Conservation (phyloP, 1,139 yeast genomes). For the Torulaspora pretoriensis region DNA sequence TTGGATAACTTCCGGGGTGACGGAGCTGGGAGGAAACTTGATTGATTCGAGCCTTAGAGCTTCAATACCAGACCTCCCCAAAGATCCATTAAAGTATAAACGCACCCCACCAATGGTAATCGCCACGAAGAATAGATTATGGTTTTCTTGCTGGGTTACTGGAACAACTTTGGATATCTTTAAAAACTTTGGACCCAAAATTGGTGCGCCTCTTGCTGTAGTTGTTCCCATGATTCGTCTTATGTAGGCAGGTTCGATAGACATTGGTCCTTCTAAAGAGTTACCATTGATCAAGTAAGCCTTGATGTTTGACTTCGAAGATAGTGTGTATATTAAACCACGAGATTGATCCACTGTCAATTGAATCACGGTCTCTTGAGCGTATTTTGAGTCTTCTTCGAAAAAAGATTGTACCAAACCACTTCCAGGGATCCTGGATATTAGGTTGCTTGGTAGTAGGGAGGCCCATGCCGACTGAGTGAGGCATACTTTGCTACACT, state of each 20-base stretch:
- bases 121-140: conserved; percentile 72
- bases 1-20: conserved; percentile 51
- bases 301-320: conserved; percentile 77
- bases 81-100: conserved; percentile 57
- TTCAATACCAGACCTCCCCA: conserved; percentile 38
- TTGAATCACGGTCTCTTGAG: conserved; percentile 58
- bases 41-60: conserved; percentile 50
- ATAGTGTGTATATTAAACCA: conserved; percentile 72
- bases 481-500: conserved; percentile 75
- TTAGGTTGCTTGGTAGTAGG: conserved; percentile 46
- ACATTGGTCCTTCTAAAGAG: conserved; percentile 39
- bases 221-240: conserved; percentile 59
- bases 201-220: conserved; percentile 41
- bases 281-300: conserved; percentile 56
- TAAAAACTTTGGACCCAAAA: conserved; percentile 37
- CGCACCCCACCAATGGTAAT: conserved; percentile 85
- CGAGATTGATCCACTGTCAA: conserved; percentile 73
- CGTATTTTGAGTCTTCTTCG: conserved; percentile 31
- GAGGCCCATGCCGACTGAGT: conserved; percentile 64
- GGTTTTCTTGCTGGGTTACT: conserved; percentile 60
- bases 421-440: conserved; percentile 44
- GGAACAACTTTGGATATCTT: conserved; percentile 61
- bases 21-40: conserved; percentile 73
- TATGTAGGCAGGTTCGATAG: conserved; percentile 38
- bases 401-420: conserved; percentile 39